phyloP scores from a whole-genome alignment of 208 protist species.

The Wallacemonas sp. region DNA sequence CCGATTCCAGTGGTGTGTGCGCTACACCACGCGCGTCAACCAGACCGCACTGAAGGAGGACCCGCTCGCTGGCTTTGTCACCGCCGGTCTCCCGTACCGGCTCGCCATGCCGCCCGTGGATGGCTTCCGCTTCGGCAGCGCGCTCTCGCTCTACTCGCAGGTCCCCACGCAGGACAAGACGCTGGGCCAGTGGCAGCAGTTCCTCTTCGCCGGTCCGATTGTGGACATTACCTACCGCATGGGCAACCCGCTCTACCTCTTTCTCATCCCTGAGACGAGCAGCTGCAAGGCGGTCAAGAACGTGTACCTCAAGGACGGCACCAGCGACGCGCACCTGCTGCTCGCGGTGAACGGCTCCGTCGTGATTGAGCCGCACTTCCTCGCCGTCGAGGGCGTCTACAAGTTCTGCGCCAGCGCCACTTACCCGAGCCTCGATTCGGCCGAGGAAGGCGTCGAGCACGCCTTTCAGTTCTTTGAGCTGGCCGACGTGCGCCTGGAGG shows the following conservation, averaged over 20 bases:
- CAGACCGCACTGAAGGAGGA: background rate
- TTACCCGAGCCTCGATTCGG: slow-evolving; percentile 34
- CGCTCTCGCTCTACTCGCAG: slow-evolving; percentile 30
- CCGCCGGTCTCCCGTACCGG: slow-evolving; percentile 61
- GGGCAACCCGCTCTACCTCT: slow-evolving; percentile 65
- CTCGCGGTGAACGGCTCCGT: slow-evolving; percentile 51
- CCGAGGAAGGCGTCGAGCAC: slow-evolving; percentile 46
- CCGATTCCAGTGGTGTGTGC: slow-evolving; percentile 75
- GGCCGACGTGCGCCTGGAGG: slow-evolving; percentile 38
- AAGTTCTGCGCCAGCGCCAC: slow-evolving; percentile 66
- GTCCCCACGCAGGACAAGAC: slow-evolving; percentile 44
- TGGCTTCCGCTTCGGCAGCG: slow-evolving; percentile 40
- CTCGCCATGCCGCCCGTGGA: slow-evolving; percentile 48
- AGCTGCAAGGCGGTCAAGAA: slow-evolving; percentile 58
- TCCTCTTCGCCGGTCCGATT: slow-evolving; percentile 57
- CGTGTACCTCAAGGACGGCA: slow-evolving; percentile 36
- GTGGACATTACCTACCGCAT: slow-evolving; percentile 45
- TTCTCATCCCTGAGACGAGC: slow-evolving; percentile 46
- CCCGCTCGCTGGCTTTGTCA: slow-evolving; percentile 40
- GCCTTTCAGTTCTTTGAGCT: slow-evolving; percentile 64
- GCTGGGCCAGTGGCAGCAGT: slow-evolving; percentile 55
- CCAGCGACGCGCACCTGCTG: slow-evolving; percentile 40
- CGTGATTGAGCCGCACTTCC: slow-evolving; percentile 51
- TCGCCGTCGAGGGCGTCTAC: slow-evolving; percentile 47
- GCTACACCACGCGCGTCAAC: slow-evolving; percentile 35